Base-by-base conservation (phyloP, 306 rosid genomes). In the Quercus dentata region DNA sequence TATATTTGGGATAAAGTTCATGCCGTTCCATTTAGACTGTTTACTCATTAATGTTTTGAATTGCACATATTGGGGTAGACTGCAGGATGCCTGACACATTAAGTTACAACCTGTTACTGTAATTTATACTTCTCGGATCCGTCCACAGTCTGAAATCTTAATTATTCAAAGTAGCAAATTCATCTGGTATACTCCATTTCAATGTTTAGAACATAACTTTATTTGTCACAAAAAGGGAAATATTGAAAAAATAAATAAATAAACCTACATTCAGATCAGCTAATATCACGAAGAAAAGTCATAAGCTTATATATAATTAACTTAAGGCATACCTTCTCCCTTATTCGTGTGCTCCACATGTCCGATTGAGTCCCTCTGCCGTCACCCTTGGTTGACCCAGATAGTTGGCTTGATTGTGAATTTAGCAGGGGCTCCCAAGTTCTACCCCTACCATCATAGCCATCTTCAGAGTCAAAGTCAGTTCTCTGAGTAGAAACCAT, bases 291-390 rank as follows among this genome's bases (percentile, higher is more conserved):
- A 25, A 62, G 38, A 62, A 54, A 35, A 79, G 79, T 31, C 20
- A 71, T 28, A 14, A 30, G 11, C 71, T 7, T 33, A 74, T 35
- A 14, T 19, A 52, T 76, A 61, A 23, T 63, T 67, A 56, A 58
- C 59, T 59, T 73, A 69, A 51, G 52, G 71, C 30, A 81, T 88
- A 94, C 99, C 98, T 95, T 91, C 69, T 91, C 98, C 81, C 99
- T 89, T 79, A 93, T 83, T 68, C 91, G 88, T 35, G 92, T 83
- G 80, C 97, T 93, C 99, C 99, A 95, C 56, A 91, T 76, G 79
- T 91, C 97, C 10, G 89, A 81, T 80, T 83, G 90, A 70, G 74
- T 78, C 78, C 88, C 89, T 80, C 87, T 78, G 62, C 74, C 87
- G 28, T 89, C 90, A 56, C 38, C 78, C 80, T 88, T 92, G 86